Conservation (phyloP, 1,284 basidiomycete genomes). For the Puccinia novopanici region DNA sequence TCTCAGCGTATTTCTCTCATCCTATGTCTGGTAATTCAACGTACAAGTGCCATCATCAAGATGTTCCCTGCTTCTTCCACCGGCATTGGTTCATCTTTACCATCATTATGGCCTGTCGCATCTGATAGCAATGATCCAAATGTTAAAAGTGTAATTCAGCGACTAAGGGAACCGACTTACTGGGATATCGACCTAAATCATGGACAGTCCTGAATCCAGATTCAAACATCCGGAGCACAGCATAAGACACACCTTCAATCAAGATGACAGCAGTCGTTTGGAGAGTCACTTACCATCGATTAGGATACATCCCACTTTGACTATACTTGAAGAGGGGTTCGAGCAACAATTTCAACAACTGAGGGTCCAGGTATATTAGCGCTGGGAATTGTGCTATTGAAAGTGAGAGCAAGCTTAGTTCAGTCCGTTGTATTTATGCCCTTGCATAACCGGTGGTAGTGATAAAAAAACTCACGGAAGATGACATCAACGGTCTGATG, state of each 20-base stretch:
- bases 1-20: not conserved
- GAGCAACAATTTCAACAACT: conserved; percentile 55
- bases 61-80: conserved; percentile 52
- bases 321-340: conserved; percentile 58
- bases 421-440: too few species aligned
- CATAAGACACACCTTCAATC: not conserved
- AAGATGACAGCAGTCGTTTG: too few species aligned
- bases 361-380: conserved; percentile 58
- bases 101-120: conserved; percentile 56
- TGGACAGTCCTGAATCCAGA: conserved; percentile 56
- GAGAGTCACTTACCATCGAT: conserved; percentile 52
- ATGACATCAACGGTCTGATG: conserved; percentile 58
- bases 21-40: not conserved
- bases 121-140: conserved; percentile 17
- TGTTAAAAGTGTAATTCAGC: not conserved
- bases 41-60: conserved; percentile 49
- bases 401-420: not conserved
- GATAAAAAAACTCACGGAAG: conserved; percentile 52
- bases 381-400: conserved; percentile 56
- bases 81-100: conserved; percentile 53
- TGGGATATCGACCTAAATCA: conserved; percentile 58
- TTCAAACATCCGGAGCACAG: not conserved
- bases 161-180: conserved; percentile 46
- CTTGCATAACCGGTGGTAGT: not conserved
- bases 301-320: conserved; percentile 58